Base-by-base conservation (phyloP, 768 basidiomycete genomes). In the Kwoniella dejecticola region DNA sequence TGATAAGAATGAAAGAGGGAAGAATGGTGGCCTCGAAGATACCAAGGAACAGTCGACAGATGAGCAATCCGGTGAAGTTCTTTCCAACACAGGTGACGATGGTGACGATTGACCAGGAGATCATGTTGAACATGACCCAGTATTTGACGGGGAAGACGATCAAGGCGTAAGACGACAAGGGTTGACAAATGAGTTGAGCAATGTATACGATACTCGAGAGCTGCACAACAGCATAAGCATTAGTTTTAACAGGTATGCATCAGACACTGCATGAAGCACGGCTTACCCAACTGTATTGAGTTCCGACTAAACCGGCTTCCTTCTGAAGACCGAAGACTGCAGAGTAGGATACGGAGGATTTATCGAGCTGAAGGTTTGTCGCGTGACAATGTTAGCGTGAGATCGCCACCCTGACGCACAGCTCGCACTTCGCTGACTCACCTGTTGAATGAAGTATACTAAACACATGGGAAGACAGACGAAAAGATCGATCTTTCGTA, bases 341-440 rank as follows among this genome's bases (percentile, higher is more conserved):
- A 1, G 82, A 79, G 63, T 83, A 83, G 13, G 82, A 83, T 23
- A 83, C 72, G 3, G 82, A 82, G 2, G 82, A 83, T 79, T 83
- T 64, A 45, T 64, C 63, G 29, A 60, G 50, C 63, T 64, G 49
- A 0, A 17, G 8, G 17, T n/a, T 42, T 42, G 7, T 12, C 11
- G 19, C 19, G 19, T 42, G 17, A 11, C 19, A n/a, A n/a, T n/a
- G 41, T 42, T 42, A 42, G 41, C 11, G 8, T 8, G 8, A 17
- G 30, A 46, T 40, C 8, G 40, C 40, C 26, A 49, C 26, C 4
- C 3, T 30, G 21, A 23, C 46, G 45, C 15, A 23, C 19, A 19
- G 26, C 46, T 45, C n/a, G n/a, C n/a, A n/a, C 15, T 21, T 23
- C 13, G 24, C 36, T 19, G 15, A 68, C 66, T 55, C 41, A 67